Evolutionary conservation across 2,329 filamentous ascomycete genomes (phyloP).

Genomic region (Colletotrichum plurivorum): DNA sequence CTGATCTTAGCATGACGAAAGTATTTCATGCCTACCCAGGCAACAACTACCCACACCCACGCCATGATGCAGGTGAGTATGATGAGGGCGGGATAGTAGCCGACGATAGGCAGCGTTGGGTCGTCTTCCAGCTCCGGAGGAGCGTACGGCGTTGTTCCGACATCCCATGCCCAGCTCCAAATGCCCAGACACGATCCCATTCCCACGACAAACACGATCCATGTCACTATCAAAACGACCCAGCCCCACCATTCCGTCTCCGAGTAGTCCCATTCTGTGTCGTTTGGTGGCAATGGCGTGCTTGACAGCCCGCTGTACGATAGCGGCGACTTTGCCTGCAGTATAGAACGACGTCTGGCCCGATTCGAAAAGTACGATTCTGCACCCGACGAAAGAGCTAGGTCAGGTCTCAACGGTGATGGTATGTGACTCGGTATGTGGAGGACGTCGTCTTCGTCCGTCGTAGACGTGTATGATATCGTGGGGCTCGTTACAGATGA

Average conservation of each 20-base stretch:
- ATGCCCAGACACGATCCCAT: constrained; percentile 96
- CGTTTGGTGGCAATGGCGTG: constrained; percentile 62
- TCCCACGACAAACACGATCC: constrained; percentile 95
- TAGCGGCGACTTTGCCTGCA: constrained; percentile 72
- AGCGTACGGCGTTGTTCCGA: constrained; percentile 94
- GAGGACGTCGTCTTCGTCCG: constrained; percentile 85
- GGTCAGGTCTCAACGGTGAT: constrained; percentile 57
- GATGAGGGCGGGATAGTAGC: constrained; percentile 95
- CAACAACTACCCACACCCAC: constrained; percentile 98
- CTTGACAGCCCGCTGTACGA: constrained; percentile 68
- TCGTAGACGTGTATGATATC: constrained; percentile 76
- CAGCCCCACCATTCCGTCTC: constrained; percentile 99
- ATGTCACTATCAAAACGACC: constrained; percentile 91
- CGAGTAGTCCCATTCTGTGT: constrained; percentile 85
- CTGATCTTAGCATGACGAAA: constrained; percentile 96
- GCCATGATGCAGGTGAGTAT: constrained; percentile 96
- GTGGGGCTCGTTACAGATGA: constrained; percentile 63
- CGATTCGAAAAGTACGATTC: constrained; percentile 73
- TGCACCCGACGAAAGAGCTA: constrained; percentile 68
- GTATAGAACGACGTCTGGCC: constrained; percentile 62
- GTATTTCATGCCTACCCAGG: constrained; percentile 99
- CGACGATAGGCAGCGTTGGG: constrained; percentile 92
- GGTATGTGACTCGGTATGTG: constrained; percentile 69
- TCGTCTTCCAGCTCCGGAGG: constrained; percentile 97
- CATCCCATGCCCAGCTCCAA: constrained; percentile 99